Base-by-base conservation (phyloP, 2,329 filamentous ascomycete species). In the Beauveria rudraprayagi region DNA sequence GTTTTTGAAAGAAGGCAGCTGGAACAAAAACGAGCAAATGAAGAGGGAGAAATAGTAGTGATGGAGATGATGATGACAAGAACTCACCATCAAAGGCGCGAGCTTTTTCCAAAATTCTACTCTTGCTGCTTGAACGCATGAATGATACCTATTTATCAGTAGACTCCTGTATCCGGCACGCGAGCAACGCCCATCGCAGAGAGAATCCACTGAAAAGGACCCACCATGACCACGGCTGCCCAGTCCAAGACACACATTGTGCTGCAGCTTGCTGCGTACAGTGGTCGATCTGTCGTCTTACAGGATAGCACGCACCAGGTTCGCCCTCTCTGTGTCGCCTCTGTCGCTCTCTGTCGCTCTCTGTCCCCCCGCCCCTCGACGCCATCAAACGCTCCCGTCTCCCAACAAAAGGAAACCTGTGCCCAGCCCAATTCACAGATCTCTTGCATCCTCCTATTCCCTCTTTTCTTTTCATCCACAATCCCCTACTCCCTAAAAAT, bases 341-440 rank as follows among this genome's bases (percentile, higher is more conserved):
- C 54, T 10, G 28, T 30, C 28, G 28, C 28, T 19, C 55, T 48
- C 54, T 10, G 28, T 30, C 28, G 28, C 28, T 19, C 19, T 48
- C 46, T 40, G 14, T 14, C 37, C 56, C 56, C 56, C 40, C 46
- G 22, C 56, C 56, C 47, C 56, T 50, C 40, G 48, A 43, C 40
- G 56, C 48, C 46, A 53, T 60, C 48, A 47, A 40, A 53, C 56
- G 28, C 56, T 41, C 30, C 24, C 47, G 22, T 19, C 57, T 54
- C 58, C 51, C 58, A 60, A 60, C 58, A 60, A 60, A 62, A 62
- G 61, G 51, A 62, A 62, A 51, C 56, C 44, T 55, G 14, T 34
- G 16, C 34, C 28, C 46, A 52, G 26, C 26, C 53, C 26, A 46
- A 40, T 16, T 61, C 44, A n/a, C 8, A 3, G 5, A 52, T 52